Percentiles rank a stretch among this genome's conserved stretches.
Conservation (phyloP, 768 basidiomycete genomes). For the Rhodosporidiobolus odoratus region DNA sequence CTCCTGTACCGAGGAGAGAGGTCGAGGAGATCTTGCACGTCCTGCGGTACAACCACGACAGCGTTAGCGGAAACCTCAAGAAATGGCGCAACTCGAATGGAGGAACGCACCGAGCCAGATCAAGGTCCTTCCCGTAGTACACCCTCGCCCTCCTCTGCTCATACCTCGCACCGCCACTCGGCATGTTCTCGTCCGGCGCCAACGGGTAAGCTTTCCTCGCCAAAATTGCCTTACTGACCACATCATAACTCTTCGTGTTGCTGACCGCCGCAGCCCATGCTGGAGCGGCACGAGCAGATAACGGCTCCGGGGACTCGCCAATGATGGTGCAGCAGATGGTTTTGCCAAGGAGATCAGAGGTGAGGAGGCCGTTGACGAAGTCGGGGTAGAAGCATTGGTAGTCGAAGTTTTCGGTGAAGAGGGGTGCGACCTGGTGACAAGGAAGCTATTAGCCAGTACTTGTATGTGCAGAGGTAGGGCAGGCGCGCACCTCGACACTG, state of each 20-base stretch:
- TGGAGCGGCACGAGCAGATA: constrained; percentile 23
- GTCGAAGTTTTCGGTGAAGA: constrained; percentile 99
- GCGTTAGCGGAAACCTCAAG: neutral
- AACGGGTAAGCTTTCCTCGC: constrained; percentile 92
- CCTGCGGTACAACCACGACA: constrained; percentile 52
- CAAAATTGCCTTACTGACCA: constrained; percentile 87
- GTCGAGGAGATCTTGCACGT: constrained; percentile 76
- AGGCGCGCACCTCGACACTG: constrained; percentile 69
- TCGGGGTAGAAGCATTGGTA: constrained; percentile 85
- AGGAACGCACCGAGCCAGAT: constrained; percentile 66
- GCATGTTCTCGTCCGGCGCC: constrained; percentile 89
- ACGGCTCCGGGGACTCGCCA: constrained; percentile 46
- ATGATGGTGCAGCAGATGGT: constrained; percentile 86
- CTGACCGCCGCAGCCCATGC: constrained; percentile 85
- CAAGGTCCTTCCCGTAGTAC: constrained; percentile 76
- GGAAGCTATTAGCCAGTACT: neutral
- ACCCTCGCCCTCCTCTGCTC: constrained; percentile 82
- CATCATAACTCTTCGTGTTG: constrained; percentile 86
- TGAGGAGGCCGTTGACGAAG: constrained; percentile 89
- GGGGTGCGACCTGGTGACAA: constrained; percentile 80
- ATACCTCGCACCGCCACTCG: constrained; percentile 65
- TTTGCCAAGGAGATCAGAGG: constrained; percentile 89
- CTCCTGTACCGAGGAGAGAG: constrained; percentile 73
- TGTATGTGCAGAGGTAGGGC: constrained; percentile 12
- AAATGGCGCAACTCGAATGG: neutral